Percentiles rank a stretch among this genome's conserved stretches.
Evolutionary conservation across 2,329 filamentous ascomycete species (phyloP).

Genomic region (Diatrype stigma): DNA sequence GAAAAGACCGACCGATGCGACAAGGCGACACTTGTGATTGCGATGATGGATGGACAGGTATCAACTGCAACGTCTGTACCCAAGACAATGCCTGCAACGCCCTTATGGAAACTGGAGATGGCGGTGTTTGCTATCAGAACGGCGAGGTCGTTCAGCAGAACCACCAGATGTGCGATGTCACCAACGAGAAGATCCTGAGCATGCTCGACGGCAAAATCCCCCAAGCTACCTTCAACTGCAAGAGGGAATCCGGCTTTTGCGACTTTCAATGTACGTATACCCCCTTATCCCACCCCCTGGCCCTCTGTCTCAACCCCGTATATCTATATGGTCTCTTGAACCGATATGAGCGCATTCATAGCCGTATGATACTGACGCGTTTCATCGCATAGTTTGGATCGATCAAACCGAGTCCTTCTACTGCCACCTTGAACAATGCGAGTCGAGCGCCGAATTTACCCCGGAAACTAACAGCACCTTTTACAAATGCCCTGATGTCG

Average conservation of each 20-base stretch:
- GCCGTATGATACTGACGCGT: conserved; percentile 4
- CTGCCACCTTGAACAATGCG: conserved; percentile 80
- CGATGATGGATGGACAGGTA: conserved; percentile 89
- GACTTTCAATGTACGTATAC: conserved; percentile 81
- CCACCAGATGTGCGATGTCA: conserved; percentile 97
- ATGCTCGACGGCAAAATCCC: conserved; percentile 81
- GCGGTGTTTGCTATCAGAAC: conserved; percentile 86
- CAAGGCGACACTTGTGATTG: conserved; percentile 72
- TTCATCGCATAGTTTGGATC: conserved; percentile 72
- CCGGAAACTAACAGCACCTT: conserved; percentile 72
- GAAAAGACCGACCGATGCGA: conserved; percentile 72
- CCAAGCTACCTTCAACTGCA: conserved; percentile 91
- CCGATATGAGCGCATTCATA: neutral
- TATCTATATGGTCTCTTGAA: too few species aligned
- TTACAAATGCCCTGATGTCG: conserved; percentile 80
- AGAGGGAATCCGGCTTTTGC: conserved; percentile 68
- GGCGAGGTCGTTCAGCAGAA: conserved; percentile 91
- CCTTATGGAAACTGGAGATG: conserved; percentile 77
- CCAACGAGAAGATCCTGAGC: conserved; percentile 87
- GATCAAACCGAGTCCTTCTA: conserved; percentile 94
- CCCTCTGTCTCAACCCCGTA: neutral
- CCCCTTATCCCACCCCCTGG: neutral
- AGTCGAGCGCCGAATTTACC: conserved; percentile 65
- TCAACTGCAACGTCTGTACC: conserved; percentile 97
- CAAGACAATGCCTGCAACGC: conserved; percentile 79